Conservation (phyloP, 192 early-diverging fungal genomes). For the Paraglomus brasilianum region DNA sequence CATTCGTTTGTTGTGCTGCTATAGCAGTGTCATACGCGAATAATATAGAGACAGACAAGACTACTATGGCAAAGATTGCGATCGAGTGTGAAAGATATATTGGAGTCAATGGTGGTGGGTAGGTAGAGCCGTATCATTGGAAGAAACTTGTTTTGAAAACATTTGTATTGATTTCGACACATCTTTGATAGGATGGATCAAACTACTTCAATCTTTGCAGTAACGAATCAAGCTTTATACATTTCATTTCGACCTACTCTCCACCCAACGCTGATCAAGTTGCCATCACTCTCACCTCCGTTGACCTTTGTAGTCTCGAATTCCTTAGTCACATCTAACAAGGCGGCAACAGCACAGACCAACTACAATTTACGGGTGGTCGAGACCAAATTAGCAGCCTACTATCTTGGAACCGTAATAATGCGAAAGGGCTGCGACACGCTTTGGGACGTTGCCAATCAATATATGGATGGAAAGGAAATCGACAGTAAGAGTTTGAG, state of each 20-base stretch:
- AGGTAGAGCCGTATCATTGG: background rate
- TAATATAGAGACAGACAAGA: conserved; percentile 41
- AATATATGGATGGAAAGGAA: conserved; percentile 44
- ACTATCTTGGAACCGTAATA: conserved; percentile 37
- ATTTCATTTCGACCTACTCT: conserved; percentile 84
- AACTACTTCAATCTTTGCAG: conserved; percentile 79
- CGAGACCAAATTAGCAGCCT: conserved; percentile 79
- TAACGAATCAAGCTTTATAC: conserved; percentile 64
- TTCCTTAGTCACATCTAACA: conserved; percentile 82
- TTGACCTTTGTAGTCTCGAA: conserved; percentile 88
- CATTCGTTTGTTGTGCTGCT: conserved; percentile 78
- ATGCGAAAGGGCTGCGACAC: conserved; percentile 31
- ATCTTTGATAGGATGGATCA: conserved; percentile 86
- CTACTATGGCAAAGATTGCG: conserved; percentile 67
- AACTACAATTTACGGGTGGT: conserved; percentile 94
- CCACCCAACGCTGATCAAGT: conserved; percentile 54
- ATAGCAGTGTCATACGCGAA: conserved; percentile 64
- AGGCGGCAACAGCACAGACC: conserved; percentile 80
- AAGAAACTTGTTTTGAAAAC: background rate
- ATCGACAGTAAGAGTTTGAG: conserved; percentile 41
- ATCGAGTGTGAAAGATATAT: conserved; percentile 79
- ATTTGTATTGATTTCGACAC: background rate
- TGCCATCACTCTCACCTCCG: conserved; percentile 54
- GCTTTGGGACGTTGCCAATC: conserved; percentile 47
- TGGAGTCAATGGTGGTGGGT: conserved; percentile 54